phyloP scores from a whole-genome alignment of 2,329 filamentous ascomycete genomes.

The Biscogniauxia marginata region DNA sequence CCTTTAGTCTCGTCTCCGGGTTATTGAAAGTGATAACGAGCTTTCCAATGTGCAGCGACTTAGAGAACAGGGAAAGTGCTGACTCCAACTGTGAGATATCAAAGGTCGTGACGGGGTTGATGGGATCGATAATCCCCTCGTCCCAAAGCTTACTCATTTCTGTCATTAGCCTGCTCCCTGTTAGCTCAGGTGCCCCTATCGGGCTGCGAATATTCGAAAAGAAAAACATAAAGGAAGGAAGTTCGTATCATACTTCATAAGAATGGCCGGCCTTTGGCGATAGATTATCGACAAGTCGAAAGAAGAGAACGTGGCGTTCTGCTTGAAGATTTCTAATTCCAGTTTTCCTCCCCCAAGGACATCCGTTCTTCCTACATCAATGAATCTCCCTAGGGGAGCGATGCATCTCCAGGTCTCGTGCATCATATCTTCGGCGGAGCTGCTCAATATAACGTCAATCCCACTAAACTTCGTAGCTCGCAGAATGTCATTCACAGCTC shows the following conservation, averaged over 20 bases:
- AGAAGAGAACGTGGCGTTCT: constrained; percentile 7
- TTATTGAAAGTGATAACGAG: constrained; percentile 9
- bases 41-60: constrained; percentile 10
- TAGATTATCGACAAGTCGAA: constrained; percentile 7
- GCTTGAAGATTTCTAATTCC: constrained; percentile 9
- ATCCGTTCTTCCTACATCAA: constrained; percentile 10
- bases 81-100: constrained; percentile 11
- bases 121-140: constrained; percentile 2
- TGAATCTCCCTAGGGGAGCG: constrained; percentile 3
- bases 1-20: constrained; percentile 3
- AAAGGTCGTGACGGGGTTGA: constrained; percentile 1
- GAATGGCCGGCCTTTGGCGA: background rate
- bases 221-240: too few relatives aligned
- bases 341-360: background rate
- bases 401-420: constrained; percentile 5
- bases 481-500: background rate
- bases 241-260: constrained; percentile 2
- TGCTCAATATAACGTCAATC: constrained; percentile 7
- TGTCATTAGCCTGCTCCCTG: constrained; percentile 9
- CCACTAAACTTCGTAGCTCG: background rate
- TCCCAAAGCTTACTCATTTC: constrained; percentile 1
- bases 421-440: background rate
- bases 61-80: constrained; percentile 7
- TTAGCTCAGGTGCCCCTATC: too few relatives aligned
- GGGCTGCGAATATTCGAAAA: too few relatives aligned